Evolutionary conservation across 352 stramenopile genomes (phyloP).

Genomic region (Pythium chondricola): DNA sequence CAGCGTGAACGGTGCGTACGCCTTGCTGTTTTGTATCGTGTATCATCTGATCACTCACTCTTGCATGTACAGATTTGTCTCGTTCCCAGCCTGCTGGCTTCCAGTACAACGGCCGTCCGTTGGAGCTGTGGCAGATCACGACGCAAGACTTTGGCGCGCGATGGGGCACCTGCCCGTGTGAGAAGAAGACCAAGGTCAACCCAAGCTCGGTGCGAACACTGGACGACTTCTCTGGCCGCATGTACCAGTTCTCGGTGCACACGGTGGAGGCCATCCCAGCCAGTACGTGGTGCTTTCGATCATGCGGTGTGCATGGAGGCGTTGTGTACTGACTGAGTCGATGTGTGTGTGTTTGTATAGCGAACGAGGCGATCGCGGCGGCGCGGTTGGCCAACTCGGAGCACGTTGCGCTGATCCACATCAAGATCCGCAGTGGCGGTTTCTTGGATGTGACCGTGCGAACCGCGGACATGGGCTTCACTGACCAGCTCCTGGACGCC

Average conservation of each 20-base stretch:
- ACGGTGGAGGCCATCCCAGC: conserved; percentile 79
- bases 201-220: conserved; percentile 73
- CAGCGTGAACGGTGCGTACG: conserved; percentile 58
- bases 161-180: conserved; percentile 75
- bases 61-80: conserved; percentile 40
- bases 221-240: conserved; percentile 76
- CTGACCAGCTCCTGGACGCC: conserved; percentile 63
- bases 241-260: conserved; percentile 76
- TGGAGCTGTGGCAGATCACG: conserved; percentile 83
- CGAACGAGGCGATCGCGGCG: conserved; percentile 84
- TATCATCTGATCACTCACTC: neutral
- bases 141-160: conserved; percentile 83
- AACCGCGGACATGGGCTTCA: conserved; percentile 79
- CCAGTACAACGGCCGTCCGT: conserved; percentile 71
- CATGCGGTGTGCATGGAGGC: too few relatives aligned
- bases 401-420: conserved; percentile 78
- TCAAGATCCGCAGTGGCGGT: conserved; percentile 77
- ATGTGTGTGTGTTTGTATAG: conserved; percentile 24
- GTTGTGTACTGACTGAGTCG: neutral
- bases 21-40: neutral
- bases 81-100: conserved; percentile 30
- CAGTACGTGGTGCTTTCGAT: conserved; percentile 51
- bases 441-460: conserved; percentile 84
- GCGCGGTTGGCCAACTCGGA: conserved; percentile 76
- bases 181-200: conserved; percentile 83